phyloP scores from a whole-genome alignment of 768 basidiomycete species.

The Dictyophora rubrovolvata region DNA sequence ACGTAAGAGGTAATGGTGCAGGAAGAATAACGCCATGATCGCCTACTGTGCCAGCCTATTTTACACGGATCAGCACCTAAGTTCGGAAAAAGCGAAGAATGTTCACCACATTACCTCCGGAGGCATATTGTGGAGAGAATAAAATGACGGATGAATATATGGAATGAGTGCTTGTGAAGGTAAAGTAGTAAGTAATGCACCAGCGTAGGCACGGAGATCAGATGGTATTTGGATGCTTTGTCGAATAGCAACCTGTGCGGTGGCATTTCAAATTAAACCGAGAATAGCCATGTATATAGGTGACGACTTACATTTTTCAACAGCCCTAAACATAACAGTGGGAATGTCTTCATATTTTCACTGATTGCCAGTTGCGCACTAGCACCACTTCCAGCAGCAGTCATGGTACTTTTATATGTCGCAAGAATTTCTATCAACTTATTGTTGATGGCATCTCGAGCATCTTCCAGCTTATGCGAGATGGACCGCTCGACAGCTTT shows the following conservation, averaged over 20 bases:
- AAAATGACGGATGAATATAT: constrained; percentile 92
- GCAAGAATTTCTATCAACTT: constrained; percentile 76
- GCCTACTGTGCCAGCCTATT: constrained; percentile 80
- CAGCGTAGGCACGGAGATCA: constrained; percentile 92
- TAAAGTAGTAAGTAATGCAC: constrained; percentile 80
- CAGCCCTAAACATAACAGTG: constrained; percentile 79
- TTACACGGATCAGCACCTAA: constrained; percentile 2
- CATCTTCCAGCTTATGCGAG: constrained; percentile 81
- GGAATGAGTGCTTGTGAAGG: constrained; percentile 88
- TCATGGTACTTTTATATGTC: constrained; percentile 94
- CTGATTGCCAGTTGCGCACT: constrained; percentile 88
- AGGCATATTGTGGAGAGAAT: constrained; percentile 93
- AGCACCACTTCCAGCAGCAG: constrained; percentile 84
- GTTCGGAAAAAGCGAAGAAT: not conserved
- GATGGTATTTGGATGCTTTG: constrained; percentile 97
- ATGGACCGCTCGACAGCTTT: constrained; percentile 87
- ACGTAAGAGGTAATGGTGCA: constrained; percentile 78
- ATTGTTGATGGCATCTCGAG: constrained; percentile 74
- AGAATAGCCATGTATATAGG: not conserved
- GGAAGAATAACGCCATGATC: constrained; percentile 86
- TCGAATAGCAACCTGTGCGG: constrained; percentile 71
- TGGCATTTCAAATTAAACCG: not conserved
- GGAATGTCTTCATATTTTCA: constrained; percentile 92
- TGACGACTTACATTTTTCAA: constrained; percentile 73
- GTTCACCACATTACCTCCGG: constrained; percentile 54